A percentile compares a stretch with the other conserved stretches of the same genome.
These are phyloP conservation scores for Bretschneidera sinensis DNA, from an alignment of 345 rosid genomes.

Conservation along the genomic window DNA sequence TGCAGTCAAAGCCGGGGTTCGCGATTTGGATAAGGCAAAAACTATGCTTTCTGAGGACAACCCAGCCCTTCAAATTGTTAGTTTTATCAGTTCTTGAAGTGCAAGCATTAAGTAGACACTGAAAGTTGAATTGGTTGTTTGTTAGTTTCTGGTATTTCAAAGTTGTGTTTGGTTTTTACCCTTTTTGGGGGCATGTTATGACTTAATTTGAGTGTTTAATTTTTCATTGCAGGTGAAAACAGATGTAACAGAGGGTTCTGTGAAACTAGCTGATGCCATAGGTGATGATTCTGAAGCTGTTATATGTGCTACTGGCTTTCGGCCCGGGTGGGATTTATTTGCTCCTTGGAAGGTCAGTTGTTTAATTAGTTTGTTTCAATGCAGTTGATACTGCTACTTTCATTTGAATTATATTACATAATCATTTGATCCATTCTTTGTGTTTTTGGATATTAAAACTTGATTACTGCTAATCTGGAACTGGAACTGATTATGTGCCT, in stretches of 20 bases:
- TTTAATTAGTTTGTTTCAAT: neutral
- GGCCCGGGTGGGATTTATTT: slow-evolving; percentile 71
- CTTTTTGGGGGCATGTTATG: too few species aligned
- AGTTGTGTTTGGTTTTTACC: too few species aligned
- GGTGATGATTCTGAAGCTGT: slow-evolving; percentile 84
- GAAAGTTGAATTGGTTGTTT: slow-evolving; percentile 7
- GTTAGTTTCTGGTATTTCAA: too few species aligned
- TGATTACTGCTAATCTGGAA: neutral
- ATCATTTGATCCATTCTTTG: neutral
- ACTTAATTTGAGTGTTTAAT: neutral
- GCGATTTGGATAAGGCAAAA: slow-evolving; percentile 68
- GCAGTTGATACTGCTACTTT: neutral
- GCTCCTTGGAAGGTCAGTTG: slow-evolving; percentile 77
- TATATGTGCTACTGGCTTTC: slow-evolving; percentile 82
- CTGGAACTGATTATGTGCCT: neutral
- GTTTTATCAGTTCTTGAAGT: slow-evolving; percentile 3
- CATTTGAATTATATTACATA: neutral
- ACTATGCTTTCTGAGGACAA: slow-evolving; percentile 42
- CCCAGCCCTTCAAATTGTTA: slow-evolving; percentile 71
- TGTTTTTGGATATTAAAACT: neutral
- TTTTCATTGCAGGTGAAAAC: slow-evolving; percentile 66
- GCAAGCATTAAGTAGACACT: neutral
- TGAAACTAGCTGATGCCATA: slow-evolving; percentile 70
- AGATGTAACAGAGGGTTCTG: slow-evolving; percentile 80
- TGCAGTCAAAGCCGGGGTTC: slow-evolving; percentile 80